A percentile compares a stretch with the other conserved stretches of the same genome.
phyloP scores from a whole-genome alignment of 305 asterid species.

The Fraxinus ornus region DNA sequence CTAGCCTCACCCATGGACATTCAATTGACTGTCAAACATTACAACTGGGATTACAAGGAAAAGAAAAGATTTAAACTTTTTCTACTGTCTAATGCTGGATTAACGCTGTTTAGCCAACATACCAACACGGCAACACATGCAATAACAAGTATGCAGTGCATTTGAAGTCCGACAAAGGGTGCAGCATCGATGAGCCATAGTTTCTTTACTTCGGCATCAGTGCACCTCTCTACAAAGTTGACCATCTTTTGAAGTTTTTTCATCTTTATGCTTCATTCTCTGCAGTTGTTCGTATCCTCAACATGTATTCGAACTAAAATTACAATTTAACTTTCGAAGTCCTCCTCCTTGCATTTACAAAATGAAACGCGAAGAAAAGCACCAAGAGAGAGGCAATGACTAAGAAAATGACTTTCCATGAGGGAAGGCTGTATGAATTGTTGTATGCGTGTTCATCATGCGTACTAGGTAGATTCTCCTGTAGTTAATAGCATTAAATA shows the following conservation, averaged over 20 bases:
- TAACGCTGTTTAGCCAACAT: background rate
- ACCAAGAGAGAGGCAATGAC: constrained; percentile 36
- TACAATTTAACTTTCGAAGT: constrained; percentile 66
- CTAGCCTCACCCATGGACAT: background rate
- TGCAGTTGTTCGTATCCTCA: background rate
- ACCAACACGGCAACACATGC: background rate
- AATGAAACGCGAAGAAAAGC: constrained; percentile 43
- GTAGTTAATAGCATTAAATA: constrained; percentile 24
- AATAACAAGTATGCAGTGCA: background rate
- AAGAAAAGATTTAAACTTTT: background rate
- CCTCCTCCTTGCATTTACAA: constrained; percentile 49
- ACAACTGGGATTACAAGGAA: background rate
- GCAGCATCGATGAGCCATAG: background rate
- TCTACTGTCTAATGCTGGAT: background rate
- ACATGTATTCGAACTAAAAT: background rate
- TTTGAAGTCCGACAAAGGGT: background rate
- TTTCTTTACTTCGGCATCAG: background rate
- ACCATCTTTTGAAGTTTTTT: background rate
- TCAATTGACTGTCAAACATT: background rate
- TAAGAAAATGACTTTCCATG: constrained; percentile 43
- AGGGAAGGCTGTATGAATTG: constrained; percentile 29
- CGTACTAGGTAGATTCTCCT: constrained; percentile 41
- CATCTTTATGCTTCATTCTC: background rate
- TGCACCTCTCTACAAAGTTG: background rate
- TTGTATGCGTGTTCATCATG: constrained; percentile 20